phyloP scores from a whole-genome alignment of 441 rosid genomes.

The Erysimum cheiri region DNA sequence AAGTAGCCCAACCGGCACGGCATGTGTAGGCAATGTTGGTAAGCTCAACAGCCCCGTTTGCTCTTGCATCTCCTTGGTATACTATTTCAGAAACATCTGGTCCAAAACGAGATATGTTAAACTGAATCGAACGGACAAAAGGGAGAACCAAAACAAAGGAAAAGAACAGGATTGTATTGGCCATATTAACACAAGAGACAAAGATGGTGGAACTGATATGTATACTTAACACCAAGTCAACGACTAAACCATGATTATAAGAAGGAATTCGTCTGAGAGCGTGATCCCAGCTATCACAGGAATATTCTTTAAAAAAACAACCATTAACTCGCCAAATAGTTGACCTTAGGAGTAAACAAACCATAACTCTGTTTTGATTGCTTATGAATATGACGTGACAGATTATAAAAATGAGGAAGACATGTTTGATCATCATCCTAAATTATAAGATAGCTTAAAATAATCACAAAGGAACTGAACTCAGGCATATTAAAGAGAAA shows the following conservation, averaged over 20 bases:
- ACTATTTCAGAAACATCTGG: constrained; percentile 7
- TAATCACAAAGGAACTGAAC: constrained; percentile 18
- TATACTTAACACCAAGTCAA: constrained; percentile 19
- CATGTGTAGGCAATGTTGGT: constrained; percentile 27
- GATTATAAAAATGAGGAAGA: constrained; percentile 34
- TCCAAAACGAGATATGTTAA: constrained; percentile 11
- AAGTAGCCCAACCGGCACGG: constrained; percentile 48
- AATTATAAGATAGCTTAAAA: constrained; percentile 10
- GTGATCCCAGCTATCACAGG: background rate
- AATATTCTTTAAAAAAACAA: background rate
- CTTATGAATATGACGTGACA: constrained; percentile 15
- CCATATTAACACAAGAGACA: constrained; percentile 26
- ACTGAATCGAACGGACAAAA: constrained; percentile 5
- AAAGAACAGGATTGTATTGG: background rate
- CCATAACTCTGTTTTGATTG: background rate
- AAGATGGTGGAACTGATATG: constrained; percentile 20
- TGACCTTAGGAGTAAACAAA: constrained; percentile 14
- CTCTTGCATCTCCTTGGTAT: constrained; percentile 22
- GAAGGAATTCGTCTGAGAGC: constrained; percentile 2
- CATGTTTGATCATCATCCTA: constrained; percentile 29
- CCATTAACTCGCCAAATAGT: background rate
- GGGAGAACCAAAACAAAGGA: constrained; percentile 19
- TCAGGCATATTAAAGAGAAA: background rate
- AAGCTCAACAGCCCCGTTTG: constrained; percentile 47
- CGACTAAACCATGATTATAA: constrained; percentile 11